Percentiles rank a stretch among this genome's conserved stretches.
These are phyloP conservation scores for Cutaneotrichosporon cutaneum DNA, from an alignment of 1,284 basidiomycete genomes.

Conservation along the genomic window DNA sequence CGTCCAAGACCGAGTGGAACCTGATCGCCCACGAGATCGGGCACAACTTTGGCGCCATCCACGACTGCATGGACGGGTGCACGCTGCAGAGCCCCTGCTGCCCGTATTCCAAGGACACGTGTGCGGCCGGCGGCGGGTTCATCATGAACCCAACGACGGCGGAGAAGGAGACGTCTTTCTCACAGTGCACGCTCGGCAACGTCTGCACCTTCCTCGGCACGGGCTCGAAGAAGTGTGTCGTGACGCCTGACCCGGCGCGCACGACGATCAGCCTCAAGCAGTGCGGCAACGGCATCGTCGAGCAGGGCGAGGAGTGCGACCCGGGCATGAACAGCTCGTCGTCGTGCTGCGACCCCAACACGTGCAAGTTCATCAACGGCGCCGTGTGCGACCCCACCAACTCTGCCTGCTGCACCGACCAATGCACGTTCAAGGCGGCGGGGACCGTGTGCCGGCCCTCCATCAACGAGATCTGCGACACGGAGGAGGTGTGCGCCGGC, in stretches of 20 bases:
- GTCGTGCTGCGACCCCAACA: slow-evolving; percentile 63
- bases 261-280: slow-evolving; percentile 48
- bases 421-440: slow-evolving; percentile 68
- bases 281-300: slow-evolving; percentile 55
- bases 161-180: slow-evolving; percentile 66
- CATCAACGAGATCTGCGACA: slow-evolving; percentile 69
- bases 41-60: slow-evolving; percentile 74
- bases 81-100: slow-evolving; percentile 63
- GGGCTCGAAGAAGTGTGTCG: slow-evolving; percentile 10
- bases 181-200: slow-evolving; percentile 78
- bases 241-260: slow-evolving; percentile 9
- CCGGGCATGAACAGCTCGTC: slow-evolving; percentile 67
- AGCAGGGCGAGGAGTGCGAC: slow-evolving; percentile 78
- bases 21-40: slow-evolving; percentile 81
- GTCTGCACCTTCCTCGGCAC: slow-evolving; percentile 59
- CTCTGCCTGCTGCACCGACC: slow-evolving; percentile 70
- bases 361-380: slow-evolving; percentile 69
- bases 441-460: slow-evolving; percentile 67
- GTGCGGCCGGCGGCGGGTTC: slow-evolving; percentile 65
- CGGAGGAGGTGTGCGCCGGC: slow-evolving; percentile 76
- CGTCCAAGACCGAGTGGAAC: slow-evolving; percentile 63
- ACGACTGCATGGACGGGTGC: slow-evolving; percentile 67
- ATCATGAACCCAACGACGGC: slow-evolving; percentile 81
- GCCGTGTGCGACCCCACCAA: slow-evolving; percentile 79
- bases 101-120: slow-evolving; percentile 63